Percentiles rank a stretch among this genome's conserved stretches.
Evolutionary conservation across 192 early-diverging fungal genomes (phyloP).

Genomic region (Helicostylum pulchrum): DNA sequence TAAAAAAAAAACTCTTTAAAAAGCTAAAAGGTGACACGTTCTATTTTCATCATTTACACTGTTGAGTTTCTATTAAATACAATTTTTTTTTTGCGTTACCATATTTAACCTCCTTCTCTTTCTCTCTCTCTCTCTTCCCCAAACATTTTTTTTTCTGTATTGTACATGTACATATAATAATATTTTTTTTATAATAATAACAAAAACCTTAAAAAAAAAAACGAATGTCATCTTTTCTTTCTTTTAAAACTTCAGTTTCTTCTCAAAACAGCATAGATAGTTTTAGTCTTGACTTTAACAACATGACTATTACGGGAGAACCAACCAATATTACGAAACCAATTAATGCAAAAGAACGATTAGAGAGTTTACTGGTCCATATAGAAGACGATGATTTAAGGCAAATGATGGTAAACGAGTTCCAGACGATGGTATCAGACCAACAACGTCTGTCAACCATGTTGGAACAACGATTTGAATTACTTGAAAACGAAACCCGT

Average conservation of each 20-base stretch:
- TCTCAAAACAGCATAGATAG: neutral
- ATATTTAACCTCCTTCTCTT: conserved; percentile 5
- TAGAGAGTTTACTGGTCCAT: conserved; percentile 1
- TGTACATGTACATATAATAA: neutral
- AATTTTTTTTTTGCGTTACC: neutral
- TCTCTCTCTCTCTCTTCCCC: neutral
- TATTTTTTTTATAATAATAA: neutral
- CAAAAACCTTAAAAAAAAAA: no score
- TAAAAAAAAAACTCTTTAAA: neutral
- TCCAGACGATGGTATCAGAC: conserved; percentile 8
- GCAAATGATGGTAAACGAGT: conserved; percentile 11
- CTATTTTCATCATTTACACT: neutral
- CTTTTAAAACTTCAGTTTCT: neutral
- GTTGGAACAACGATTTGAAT: conserved; percentile 6
- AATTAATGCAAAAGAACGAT: conserved; percentile 1
- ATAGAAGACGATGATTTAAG: conserved; percentile 2
- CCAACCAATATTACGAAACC: neutral
- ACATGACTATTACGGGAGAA: neutral
- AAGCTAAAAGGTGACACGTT: neutral
- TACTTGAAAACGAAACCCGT: conserved; percentile 16
- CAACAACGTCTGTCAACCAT: conserved; percentile 16
- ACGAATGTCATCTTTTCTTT: neutral
- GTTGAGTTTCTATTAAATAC: neutral
- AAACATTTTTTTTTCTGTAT: neutral
- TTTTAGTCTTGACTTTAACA: neutral